phyloP scores from a whole-genome alignment of 2,329 filamentous ascomycete species.

The Aspergillus novofumigatus region DNA sequence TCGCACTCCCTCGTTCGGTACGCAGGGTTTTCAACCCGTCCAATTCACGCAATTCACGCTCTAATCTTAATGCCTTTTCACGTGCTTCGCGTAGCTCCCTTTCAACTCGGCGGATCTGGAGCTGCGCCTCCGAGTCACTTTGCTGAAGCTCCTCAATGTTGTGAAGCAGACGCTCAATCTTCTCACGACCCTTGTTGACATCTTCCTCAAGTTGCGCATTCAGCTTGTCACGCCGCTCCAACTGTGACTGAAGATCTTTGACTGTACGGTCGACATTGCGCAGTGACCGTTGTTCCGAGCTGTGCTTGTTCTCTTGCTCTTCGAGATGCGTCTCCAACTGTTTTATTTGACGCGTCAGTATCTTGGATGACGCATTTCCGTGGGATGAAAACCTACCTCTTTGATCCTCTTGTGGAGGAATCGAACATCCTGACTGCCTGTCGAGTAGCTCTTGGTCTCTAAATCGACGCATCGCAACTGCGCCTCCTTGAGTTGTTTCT shows the following conservation, averaged over 20 bases:
- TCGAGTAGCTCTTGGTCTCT: constrained; percentile 95
- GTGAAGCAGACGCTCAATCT: constrained; percentile 80
- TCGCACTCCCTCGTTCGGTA: constrained; percentile 53
- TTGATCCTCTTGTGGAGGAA: constrained; percentile 93
- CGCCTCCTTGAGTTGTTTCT: constrained; percentile 85
- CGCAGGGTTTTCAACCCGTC: constrained; percentile 73
- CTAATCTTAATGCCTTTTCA: constrained; percentile 75
- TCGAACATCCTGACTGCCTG: constrained; percentile 87
- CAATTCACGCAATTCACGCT: constrained; percentile 82
- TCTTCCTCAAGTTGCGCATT: constrained; percentile 78
- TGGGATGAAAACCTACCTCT: constrained; percentile 61
- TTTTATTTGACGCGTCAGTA: constrained; percentile 15
- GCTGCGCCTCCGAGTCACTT: constrained; percentile 74
- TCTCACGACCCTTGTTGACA: constrained; percentile 78
- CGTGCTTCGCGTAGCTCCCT: constrained; percentile 84
- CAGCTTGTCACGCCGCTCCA: constrained; percentile 89
- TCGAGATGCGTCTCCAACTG: constrained; percentile 87
- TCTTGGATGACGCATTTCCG: background rate
- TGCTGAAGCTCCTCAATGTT: constrained; percentile 93
- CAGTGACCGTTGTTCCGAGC: constrained; percentile 76
- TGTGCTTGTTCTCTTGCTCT: constrained; percentile 71
- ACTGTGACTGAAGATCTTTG: constrained; percentile 86
- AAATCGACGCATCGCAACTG: constrained; percentile 87
- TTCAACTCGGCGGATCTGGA: constrained; percentile 79
- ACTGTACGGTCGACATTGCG: constrained; percentile 92